A percentile compares a stretch with the other conserved stretches of the same genome.
phyloP scores from a whole-genome alignment of 2,329 filamentous ascomycete genomes.

The Cadophora malorum region DNA sequence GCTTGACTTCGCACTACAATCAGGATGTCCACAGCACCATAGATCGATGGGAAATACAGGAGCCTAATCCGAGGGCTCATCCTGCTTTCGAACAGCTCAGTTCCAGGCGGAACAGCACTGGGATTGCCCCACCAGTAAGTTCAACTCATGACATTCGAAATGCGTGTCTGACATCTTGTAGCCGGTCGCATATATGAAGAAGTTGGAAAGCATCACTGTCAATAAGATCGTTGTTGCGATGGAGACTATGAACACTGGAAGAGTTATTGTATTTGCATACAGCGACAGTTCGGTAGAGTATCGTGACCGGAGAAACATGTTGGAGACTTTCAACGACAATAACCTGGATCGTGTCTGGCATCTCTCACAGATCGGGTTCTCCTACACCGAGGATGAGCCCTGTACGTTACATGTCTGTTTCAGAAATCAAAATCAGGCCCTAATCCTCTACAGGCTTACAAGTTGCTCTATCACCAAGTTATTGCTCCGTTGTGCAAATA shows the following conservation, averaged over 20 bases:
- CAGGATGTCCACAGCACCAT: slow-evolving; percentile 76
- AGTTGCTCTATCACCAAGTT: slow-evolving; percentile 65
- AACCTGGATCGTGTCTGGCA: slow-evolving; percentile 71
- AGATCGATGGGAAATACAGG: slow-evolving; percentile 80
- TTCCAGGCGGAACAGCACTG: slow-evolving; percentile 63
- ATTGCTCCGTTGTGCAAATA: slow-evolving; percentile 63
- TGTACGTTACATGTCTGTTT: slow-evolving; percentile 57
- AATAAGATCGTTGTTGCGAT: slow-evolving; percentile 76
- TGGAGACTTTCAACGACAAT: slow-evolving; percentile 67
- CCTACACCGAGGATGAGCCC: slow-evolving; percentile 68
- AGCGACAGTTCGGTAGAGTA: slow-evolving; percentile 85
- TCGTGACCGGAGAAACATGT: slow-evolving; percentile 76
- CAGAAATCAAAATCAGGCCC: too few species aligned
- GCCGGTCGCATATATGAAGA: slow-evolving; percentile 59
- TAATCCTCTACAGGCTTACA: too few species aligned
- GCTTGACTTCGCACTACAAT: slow-evolving; percentile 61
- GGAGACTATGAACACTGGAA: slow-evolving; percentile 72
- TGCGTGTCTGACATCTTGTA: slow-evolving; percentile 38
- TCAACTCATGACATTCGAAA: not conserved
- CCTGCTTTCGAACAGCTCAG: slow-evolving; percentile 79
- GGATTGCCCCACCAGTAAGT: slow-evolving; percentile 39
- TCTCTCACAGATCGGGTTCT: slow-evolving; percentile 79
- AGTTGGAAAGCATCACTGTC: slow-evolving; percentile 70
- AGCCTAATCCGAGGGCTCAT: slow-evolving; percentile 71
- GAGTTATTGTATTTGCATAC: slow-evolving; percentile 73